Evolutionary conservation across 1,284 basidiomycete genomes (phyloP).

Genomic region (Cystobasidium slooffiae): DNA sequence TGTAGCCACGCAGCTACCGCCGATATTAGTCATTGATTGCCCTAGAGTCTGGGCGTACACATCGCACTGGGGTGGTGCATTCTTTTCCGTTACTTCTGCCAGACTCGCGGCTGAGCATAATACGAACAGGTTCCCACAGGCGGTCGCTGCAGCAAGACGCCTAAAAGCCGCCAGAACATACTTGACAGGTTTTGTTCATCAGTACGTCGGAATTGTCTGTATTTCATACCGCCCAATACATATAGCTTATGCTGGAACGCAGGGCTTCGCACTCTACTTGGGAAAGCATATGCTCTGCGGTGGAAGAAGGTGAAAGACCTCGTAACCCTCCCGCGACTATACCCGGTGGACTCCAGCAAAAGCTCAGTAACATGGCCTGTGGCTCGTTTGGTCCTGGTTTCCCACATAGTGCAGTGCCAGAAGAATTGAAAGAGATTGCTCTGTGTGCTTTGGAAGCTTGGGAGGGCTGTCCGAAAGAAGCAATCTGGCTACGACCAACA

Average conservation of each 20-base stretch:
- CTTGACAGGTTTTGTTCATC: too few relatives aligned
- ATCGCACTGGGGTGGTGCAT: conserved; percentile 68
- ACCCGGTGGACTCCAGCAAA: conserved; percentile 22
- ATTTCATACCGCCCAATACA: too few relatives aligned
- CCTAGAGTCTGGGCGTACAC: conserved; percentile 66
- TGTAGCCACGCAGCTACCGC: neutral
- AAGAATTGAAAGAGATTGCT: conserved; percentile 40
- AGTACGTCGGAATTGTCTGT: too few relatives aligned
- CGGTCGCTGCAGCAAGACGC: too few relatives aligned
- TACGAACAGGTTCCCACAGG: neutral
- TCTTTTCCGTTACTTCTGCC: neutral
- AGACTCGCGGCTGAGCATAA: neutral
- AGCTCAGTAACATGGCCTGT: conserved; percentile 11
- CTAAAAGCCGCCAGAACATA: too few relatives aligned
- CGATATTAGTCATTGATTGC: conserved; percentile 73
- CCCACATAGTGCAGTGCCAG: conserved; percentile 31
- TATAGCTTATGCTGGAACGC: neutral
- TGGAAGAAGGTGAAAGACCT: conserved; percentile 21
- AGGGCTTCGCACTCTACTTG: conserved; percentile 40
- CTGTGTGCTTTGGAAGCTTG: conserved; percentile 27
- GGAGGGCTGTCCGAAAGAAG: conserved; percentile 31
- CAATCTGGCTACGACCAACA: conserved; percentile 40
- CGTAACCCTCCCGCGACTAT: neutral
- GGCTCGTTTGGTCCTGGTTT: conserved; percentile 28
- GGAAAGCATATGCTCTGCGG: conserved; percentile 21